Base-by-base conservation (phyloP, 768 basidiomycete genomes). In the Mycena crocata region DNA sequence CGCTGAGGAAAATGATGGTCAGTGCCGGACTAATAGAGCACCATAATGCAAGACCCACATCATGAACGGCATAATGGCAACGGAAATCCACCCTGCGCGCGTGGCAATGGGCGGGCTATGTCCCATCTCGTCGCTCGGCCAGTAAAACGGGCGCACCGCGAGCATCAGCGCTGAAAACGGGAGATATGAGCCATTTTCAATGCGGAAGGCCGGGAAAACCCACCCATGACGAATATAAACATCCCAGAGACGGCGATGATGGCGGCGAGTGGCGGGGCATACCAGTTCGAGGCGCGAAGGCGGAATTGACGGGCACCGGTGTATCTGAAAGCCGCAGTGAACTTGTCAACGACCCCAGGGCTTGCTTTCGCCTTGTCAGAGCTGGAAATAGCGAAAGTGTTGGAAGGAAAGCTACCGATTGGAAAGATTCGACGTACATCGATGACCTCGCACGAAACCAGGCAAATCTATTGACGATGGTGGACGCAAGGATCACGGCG, bases 61-160 rank as follows among this genome's bases (percentile, higher is more conserved):
- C 73, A 81, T 75, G 61, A 79, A 81, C 7, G 79, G 79, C 73
- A 81, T 73, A 42, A 78, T 78, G 6, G 77, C 80, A 32, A 79
- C 75, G 1, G 78, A 75, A 15, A 80, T 76, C 79, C 78, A 80
- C 1, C 79, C 80, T 14, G 74, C 49, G 9, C 80, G 70, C 2
- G 77, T 77, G 7, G 71, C 73, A 23, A 79, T 64, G 35, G 78
- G 78, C 19, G 73, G 73, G 45, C 76, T 77, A 42, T 77, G 69
- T 4, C 78, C 78, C 78, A 79, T 79, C 8, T 56, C 68, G 2
- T 58, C 55, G 54, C 73, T 75, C 6, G 76, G 74, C 76, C 76
- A 79, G 48, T 77, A 75, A 56, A 75, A 79, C 19, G 78, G 76
- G 24, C 66, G 74, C 2, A 60, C 71, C 2, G 72, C 71, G 56